Conservation (phyloP, 1,139 yeast species). For the Meyerozyma carpophila region DNA sequence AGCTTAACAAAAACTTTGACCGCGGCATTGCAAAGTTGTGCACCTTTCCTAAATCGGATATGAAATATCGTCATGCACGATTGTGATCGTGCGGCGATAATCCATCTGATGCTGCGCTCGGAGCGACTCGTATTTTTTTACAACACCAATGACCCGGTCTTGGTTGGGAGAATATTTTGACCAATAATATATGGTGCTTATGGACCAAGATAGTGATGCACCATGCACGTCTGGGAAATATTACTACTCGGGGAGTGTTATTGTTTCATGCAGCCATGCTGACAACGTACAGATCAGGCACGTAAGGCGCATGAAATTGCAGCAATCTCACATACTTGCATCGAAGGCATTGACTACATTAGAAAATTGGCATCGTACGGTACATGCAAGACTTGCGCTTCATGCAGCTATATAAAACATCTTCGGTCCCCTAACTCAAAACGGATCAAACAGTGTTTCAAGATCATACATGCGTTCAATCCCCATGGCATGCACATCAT, state of each 20-base stretch:
- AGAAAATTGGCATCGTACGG: not conserved
- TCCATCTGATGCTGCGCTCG: not conserved
- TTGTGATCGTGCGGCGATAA: not conserved
- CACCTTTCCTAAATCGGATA: not conserved
- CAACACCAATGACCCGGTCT: too few relatives aligned
- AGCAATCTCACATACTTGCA: not conserved
- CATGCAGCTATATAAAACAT: not conserved
- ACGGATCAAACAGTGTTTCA: not conserved
- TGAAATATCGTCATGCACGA: not conserved
- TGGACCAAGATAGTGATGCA: too few relatives aligned
- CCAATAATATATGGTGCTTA: too few relatives aligned
- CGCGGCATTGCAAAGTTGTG: too few relatives aligned
- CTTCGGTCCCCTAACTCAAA: not conserved
- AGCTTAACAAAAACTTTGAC: too few relatives aligned
- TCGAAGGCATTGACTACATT: not conserved
- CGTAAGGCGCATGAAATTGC: not conserved
- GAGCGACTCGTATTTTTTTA: not conserved
- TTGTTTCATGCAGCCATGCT: not conserved
- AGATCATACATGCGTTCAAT: not conserved
- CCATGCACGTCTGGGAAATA: not conserved
- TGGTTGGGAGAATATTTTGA: too few relatives aligned
- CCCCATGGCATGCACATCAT: conserved; percentile 1
- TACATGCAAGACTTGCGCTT: not conserved
- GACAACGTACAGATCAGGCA: not conserved
- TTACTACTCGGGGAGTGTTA: not conserved